Base-by-base conservation (phyloP, 345 rosid genomes). In the Pistacia integerrima region DNA sequence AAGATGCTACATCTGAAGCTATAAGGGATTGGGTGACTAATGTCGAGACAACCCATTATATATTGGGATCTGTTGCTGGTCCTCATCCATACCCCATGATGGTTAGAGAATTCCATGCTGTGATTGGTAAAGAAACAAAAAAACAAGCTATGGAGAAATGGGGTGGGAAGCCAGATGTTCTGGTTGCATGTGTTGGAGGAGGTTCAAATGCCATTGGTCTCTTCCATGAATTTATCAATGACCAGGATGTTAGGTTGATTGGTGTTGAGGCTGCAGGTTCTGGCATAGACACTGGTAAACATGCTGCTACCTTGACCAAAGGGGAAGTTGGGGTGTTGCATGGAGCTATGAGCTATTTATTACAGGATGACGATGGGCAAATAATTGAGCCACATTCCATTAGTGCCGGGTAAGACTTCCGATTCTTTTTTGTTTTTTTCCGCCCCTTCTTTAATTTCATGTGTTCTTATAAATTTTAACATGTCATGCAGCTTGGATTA, bases 31-130 rank as follows among this genome's bases (percentile, higher is more conserved):
- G 95, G 99, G 99, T 93, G 83, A 91, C 97, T 8, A 93, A 93
- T 59, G 93, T 96, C 52, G 98, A 96, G 83, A 87, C 94, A n/a
- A 96, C 97, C n/a, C 97, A 93, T 87, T 96, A 96, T 81, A 93
- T 92, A 75, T 82, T 92, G 74, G 99, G 99, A 61, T 92, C 97
- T 58, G 98, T 92, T 46, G 99, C 94, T 0, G 98, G 99, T 75
- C 99, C 98, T 62, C 98, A 97, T 83, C 99, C 99, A 52, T 96
- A 89, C 78, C 97, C 97, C 0, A 91, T 91, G 94, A 92, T 96
- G 98, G 98, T 92, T 1, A 84, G 99, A 78, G 97, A 96, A 74
- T 96, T 94, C 75, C 99, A 96, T 71, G 93, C 90, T 5, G 90
- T 96, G 81, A 96, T 96, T 0, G 99, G 99, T 48, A 86, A 83